A percentile compares a stretch with the other conserved stretches of the same genome.
Conservation (phyloP, 768 basidiomycete species). For the Exsudoporus frostii region DNA sequence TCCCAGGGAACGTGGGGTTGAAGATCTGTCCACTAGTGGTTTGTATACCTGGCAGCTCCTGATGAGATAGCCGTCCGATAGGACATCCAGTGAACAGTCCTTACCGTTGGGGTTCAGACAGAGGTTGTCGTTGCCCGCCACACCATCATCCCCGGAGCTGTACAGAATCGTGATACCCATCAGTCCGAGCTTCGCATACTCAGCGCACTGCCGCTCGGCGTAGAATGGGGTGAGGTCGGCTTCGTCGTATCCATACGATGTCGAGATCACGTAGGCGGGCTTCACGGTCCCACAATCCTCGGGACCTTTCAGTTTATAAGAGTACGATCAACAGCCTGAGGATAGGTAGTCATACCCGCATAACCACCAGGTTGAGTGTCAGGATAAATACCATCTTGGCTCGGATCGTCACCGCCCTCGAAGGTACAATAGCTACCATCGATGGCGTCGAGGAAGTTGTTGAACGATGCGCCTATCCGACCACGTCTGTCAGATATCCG, state of each 20-base stretch:
- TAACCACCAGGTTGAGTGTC: constrained; percentile 19
- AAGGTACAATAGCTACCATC: constrained; percentile 38
- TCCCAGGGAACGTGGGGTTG: constrained; percentile 50
- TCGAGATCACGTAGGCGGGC: constrained; percentile 42
- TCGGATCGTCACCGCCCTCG: constrained; percentile 34
- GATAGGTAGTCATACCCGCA: constrained; percentile 11
- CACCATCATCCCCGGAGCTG: constrained; percentile 32
- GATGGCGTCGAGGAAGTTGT: constrained; percentile 38
- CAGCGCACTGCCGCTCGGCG: constrained; percentile 40
- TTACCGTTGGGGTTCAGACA: constrained; percentile 34
- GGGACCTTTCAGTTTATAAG: constrained; percentile 12
- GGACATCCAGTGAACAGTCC: background rate
- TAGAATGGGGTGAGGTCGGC: constrained; percentile 35
- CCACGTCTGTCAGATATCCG: background rate
- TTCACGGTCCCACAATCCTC: constrained; percentile 36
- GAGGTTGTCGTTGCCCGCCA: constrained; percentile 24
- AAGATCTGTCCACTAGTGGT: constrained; percentile 47
- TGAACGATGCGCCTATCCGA: constrained; percentile 32
- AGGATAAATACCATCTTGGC: constrained; percentile 26
- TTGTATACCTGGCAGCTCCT: constrained; percentile 17
- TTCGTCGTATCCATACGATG: constrained; percentile 42
- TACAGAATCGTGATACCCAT: constrained; percentile 37
- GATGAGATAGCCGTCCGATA: background rate
- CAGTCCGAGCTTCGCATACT: constrained; percentile 45
- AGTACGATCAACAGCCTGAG: background rate